Base-by-base conservation (phyloP, 1,284 basidiomycete genomes). In the Peniophora sp. region DNA sequence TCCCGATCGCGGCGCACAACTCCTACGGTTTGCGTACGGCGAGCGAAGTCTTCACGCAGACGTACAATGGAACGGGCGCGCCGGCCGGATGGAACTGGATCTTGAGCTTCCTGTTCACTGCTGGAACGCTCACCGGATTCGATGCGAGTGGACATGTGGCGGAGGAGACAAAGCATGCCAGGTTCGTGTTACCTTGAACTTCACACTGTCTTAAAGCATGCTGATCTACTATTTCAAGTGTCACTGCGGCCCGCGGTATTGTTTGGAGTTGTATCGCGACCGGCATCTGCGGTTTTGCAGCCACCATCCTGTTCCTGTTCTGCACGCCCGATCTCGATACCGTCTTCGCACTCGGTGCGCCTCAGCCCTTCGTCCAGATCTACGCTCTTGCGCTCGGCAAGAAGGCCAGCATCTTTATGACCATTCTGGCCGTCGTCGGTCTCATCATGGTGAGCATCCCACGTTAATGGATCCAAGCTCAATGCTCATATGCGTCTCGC, bases 81-180 rank as follows among this genome's bases (percentile, higher is more conserved):
- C 79, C 88, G 23, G 70, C 84, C 14, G 88, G 78, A 8, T 93
- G 91, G 91, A 92, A 92, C 58, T 92, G 87, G 85, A 78, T 90
- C 9, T 65, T 92, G 24, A 89, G 84, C 3, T 86, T 89, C 86
- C 70, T 93, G 15, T 92, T 89, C 64, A 87, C 88, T 1, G 82
- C 88, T 1, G 88, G 89, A 11, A 88, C 84, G 0, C 70, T 93
- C 69, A 91, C 86, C 12, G 91, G 91, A 2, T 93, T 92, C 58
- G 91, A 92, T 64, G 90, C 90, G 0, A 85, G 88, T 15, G 91
- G 91, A 0, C 91, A 93, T 56, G 85, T 93, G 53, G 89, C 89
- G 2, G 91, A 93, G 66, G 91, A 93, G 67, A 92, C 91, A 0
- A 89, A 88, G 65, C 85, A 92, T 61, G 90, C 91, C 8, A 83